Conservation (phyloP, 805 yeast species). For the Ogataea minuta region DNA sequence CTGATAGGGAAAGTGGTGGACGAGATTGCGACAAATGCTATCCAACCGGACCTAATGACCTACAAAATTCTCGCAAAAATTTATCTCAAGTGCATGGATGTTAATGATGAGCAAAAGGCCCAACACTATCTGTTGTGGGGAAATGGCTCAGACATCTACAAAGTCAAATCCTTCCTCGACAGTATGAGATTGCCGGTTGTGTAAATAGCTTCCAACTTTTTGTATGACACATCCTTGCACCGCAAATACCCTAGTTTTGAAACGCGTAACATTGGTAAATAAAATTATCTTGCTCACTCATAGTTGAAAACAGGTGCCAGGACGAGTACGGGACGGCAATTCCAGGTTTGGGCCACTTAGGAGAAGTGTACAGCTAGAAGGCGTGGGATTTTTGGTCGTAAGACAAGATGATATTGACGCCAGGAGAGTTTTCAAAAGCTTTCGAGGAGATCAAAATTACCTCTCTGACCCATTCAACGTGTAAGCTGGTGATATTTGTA, state of each 20-base stretch:
- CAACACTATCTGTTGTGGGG: slow-evolving; percentile 33
- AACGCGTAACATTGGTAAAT: slow-evolving; percentile 6
- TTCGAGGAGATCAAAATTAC: slow-evolving; percentile 66
- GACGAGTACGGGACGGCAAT: neutral
- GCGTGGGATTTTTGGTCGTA: neutral
- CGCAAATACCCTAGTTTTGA: slow-evolving; percentile 4
- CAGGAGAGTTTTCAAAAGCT: slow-evolving; percentile 63
- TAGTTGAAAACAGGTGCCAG: neutral
- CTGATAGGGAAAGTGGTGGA: slow-evolving; percentile 25
- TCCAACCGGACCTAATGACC: slow-evolving; percentile 31
- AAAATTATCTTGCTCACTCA: neutral
- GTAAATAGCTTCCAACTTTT: slow-evolving; percentile 3
- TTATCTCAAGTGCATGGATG: slow-evolving; percentile 31
- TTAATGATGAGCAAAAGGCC: slow-evolving; percentile 18
- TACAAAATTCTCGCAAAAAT: slow-evolving; percentile 27
- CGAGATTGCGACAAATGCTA: slow-evolving; percentile 32
- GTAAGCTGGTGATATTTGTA: slow-evolving; percentile 82
- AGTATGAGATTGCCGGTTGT: slow-evolving; percentile 12
- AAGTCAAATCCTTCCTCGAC: slow-evolving; percentile 23
- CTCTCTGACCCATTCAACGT: slow-evolving; percentile 89
- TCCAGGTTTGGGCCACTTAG: neutral
- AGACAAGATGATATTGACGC: slow-evolving; percentile 65
- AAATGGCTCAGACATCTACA: slow-evolving; percentile 26
- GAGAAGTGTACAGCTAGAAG: neutral
- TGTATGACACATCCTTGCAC: slow-evolving; percentile 14